phyloP scores from a whole-genome alignment of 257 asterid genomes.

The Mentha longifolia region DNA sequence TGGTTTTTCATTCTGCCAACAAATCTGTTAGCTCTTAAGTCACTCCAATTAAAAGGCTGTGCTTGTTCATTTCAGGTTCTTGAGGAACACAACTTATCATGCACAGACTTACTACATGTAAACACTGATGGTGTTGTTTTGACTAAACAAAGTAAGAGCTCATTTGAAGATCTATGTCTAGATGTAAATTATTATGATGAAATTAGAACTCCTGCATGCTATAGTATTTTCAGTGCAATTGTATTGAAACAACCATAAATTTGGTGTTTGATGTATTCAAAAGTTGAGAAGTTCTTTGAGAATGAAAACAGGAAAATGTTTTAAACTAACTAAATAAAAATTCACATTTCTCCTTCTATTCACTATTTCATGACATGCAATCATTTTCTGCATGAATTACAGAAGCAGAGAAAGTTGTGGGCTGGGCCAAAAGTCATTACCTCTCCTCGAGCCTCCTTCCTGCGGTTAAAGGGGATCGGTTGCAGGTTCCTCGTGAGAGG shows the following conservation, averaged over 20 bases:
- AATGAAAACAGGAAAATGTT: too few relatives aligned
- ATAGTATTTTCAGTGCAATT: not conserved
- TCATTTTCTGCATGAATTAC: constrained; percentile 32
- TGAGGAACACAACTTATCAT: constrained; percentile 76
- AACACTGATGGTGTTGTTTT: constrained; percentile 77
- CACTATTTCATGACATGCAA: not conserved
- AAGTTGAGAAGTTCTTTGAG: too few relatives aligned
- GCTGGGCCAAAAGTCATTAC: constrained; percentile 97
- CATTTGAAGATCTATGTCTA: constrained; percentile 17
- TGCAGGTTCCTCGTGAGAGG: constrained; percentile 88
- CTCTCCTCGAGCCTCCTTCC: constrained; percentile 76
- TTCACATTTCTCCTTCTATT: constrained; percentile 4
- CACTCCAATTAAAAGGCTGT: not conserved
- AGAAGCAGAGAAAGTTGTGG: constrained; percentile 93
- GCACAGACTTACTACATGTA: constrained; percentile 77
- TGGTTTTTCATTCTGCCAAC: constrained; percentile 22
- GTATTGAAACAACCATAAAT: not conserved
- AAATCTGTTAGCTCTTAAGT: constrained; percentile 15
- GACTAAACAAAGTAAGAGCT: constrained; percentile 82
- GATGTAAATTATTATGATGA: constrained; percentile 8
- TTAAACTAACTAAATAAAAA: too few relatives aligned
- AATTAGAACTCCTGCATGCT: not conserved
- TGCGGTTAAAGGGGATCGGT: constrained; percentile 69
- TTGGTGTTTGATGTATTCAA: too few relatives aligned
- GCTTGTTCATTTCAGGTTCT: constrained; percentile 73